These are phyloP conservation scores for Rauvolfia tetraphylla DNA, from an alignment of 257 asterid genomes.

Conservation along the genomic window DNA sequence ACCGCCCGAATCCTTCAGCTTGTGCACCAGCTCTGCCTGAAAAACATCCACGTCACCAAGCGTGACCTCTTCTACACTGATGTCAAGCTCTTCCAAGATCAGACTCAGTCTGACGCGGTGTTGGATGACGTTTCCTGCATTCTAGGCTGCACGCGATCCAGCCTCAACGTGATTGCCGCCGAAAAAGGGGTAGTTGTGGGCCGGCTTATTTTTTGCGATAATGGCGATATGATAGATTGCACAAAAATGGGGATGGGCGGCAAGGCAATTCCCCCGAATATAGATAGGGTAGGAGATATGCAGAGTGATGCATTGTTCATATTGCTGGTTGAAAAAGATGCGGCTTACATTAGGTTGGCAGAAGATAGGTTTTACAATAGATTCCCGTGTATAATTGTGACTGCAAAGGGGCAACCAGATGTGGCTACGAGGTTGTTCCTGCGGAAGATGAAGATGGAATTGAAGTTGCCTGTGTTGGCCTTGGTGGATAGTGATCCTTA, in stretches of 20 bases:
- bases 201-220: conserved; percentile 66
- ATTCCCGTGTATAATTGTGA: conserved; percentile 80
- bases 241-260: conserved; percentile 96
- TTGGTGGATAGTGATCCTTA: conserved; percentile 88
- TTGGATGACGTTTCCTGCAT: conserved; percentile 80
- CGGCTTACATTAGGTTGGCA: conserved; percentile 79
- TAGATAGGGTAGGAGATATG: conserved; percentile 91
- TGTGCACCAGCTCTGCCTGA: conserved; percentile 67
- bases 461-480: conserved; percentile 81
- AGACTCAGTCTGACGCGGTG: conserved; percentile 66
- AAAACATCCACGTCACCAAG: conserved; percentile 82
- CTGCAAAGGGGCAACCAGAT: conserved; percentile 85
- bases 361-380: conserved; percentile 77
- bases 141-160: conserved; percentile 79
- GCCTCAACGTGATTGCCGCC: conserved; percentile 72
- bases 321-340: conserved; percentile 80
- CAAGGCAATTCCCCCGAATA: conserved; percentile 86
- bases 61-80: conserved; percentile 89
- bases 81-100: conserved; percentile 84
- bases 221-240: conserved; percentile 86
- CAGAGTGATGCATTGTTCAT: conserved; percentile 83
- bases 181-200: conserved; percentile 92
- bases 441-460: conserved; percentile 76
- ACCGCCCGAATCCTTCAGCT: conserved; percentile 78
- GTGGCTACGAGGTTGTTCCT: conserved; percentile 78